Evolutionary conservation across 768 basidiomycete species (phyloP).

Genomic region (Lepiota venenata): DNA sequence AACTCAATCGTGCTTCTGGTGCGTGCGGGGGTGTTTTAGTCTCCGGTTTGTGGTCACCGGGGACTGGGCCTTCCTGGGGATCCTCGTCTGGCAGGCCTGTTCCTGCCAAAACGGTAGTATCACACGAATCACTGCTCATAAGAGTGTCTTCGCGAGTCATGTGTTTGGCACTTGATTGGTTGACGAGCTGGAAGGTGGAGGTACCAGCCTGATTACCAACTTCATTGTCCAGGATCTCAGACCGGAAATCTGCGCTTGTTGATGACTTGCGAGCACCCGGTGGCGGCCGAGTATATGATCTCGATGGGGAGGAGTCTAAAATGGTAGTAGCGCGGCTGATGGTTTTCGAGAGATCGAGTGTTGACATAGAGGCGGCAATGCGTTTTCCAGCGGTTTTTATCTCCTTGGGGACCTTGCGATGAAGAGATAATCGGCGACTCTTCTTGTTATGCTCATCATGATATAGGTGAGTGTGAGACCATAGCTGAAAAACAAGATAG

Average conservation of each 20-base stretch:
- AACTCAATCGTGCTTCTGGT: slow-evolving; percentile 54
- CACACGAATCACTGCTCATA: not conserved
- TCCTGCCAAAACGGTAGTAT: not conserved
- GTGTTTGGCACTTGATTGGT: not conserved
- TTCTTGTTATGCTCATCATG: slow-evolving; percentile 41
- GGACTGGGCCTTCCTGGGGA: not conserved
- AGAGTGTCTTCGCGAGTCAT: not conserved
- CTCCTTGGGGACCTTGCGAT: slow-evolving; percentile 25
- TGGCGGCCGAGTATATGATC: not conserved
- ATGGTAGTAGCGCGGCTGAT: not conserved
- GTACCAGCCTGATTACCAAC: not conserved
- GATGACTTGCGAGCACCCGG: not conserved
- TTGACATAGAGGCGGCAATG: slow-evolving; percentile 8
- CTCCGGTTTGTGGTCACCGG: not conserved
- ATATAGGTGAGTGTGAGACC: slow-evolving; percentile 74
- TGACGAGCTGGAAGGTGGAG: slow-evolving; percentile 1
- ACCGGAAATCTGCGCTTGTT: not conserved
- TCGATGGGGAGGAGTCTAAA: not conserved
- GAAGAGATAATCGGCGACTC: slow-evolving; percentile 33
- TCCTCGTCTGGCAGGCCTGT: not conserved
- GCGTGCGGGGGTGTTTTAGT: slow-evolving; percentile 11
- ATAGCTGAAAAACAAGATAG: slow-evolving; percentile 78
- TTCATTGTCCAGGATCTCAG: not conserved
- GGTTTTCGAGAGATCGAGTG: not conserved
- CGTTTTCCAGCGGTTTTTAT: slow-evolving; percentile 12